phyloP scores from a whole-genome alignment of 169 alveolate genomes.

The Cryptosporidium felis region DNA sequence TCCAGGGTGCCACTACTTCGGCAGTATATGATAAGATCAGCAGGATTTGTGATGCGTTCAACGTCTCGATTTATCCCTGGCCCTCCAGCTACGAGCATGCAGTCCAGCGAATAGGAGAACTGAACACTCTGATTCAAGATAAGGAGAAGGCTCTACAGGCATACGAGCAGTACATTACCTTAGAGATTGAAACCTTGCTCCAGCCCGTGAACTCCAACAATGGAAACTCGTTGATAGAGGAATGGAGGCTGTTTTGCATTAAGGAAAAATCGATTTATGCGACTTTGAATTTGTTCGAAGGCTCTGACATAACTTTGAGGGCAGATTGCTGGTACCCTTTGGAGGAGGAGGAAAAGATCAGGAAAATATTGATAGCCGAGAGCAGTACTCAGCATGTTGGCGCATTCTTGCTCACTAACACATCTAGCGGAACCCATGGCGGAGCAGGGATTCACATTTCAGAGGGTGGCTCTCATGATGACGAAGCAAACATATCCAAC shows the following conservation, averaged over 20 bases:
- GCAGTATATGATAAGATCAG: constrained; percentile 88
- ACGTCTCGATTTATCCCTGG: constrained; percentile 88
- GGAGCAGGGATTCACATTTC: constrained; percentile 57
- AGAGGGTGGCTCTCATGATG: constrained; percentile 79
- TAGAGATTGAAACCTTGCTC: constrained; percentile 85
- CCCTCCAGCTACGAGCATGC: constrained; percentile 81
- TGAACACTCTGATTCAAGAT: constrained; percentile 83
- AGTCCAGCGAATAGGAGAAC: constrained; percentile 74
- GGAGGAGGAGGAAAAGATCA: constrained; percentile 87
- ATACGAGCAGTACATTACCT: constrained; percentile 85
- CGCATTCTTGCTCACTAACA: constrained; percentile 83
- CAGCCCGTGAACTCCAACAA: constrained; percentile 82
- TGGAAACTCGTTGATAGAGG: constrained; percentile 91
- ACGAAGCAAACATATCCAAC: constrained; percentile 76
- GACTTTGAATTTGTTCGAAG: constrained; percentile 90
- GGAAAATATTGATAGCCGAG: constrained; percentile 82
- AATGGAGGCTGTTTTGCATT: constrained; percentile 90
- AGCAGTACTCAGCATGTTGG: constrained; percentile 79
- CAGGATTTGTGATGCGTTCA: constrained; percentile 91
- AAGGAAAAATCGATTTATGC: constrained; percentile 94
- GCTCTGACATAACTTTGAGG: constrained; percentile 89
- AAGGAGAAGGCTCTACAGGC: constrained; percentile 89
- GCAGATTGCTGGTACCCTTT: constrained; percentile 97
- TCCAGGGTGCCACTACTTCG: constrained; percentile 87
- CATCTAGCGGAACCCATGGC: constrained; percentile 44